Evolutionary conservation across 371 early-diverging fungal genomes (phyloP).

Genomic region (Mucor saturninus): DNA sequence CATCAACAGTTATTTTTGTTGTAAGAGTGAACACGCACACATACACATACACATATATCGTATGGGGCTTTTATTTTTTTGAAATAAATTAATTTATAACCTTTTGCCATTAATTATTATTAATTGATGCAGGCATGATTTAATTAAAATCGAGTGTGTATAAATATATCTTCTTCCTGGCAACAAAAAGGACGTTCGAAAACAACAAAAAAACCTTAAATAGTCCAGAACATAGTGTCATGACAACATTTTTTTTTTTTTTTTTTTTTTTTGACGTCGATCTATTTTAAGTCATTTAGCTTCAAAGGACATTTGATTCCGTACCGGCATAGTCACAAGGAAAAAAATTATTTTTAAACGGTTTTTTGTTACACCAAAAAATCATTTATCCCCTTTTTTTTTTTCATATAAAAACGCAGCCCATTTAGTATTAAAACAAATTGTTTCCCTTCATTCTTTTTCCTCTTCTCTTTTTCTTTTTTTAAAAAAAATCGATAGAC

Average conservation of each 20-base stretch:
- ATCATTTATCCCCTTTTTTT: slow-evolving; percentile 11
- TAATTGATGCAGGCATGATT: slow-evolving; percentile 6
- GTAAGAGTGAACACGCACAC: background rate
- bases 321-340: background rate
- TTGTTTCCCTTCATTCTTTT: slow-evolving; percentile 7
- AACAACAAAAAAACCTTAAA: no score
- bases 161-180: background rate
- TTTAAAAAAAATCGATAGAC: slow-evolving; percentile 1
- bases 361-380: background rate
- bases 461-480: slow-evolving; percentile 5
- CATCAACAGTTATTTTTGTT: background rate
- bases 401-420: slow-evolving; percentile 11
- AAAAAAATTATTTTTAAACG: slow-evolving; percentile 1
- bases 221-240: no score
- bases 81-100: background rate
- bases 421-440: background rate
- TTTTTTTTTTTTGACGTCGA: slow-evolving; percentile 1
- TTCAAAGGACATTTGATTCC: no score
- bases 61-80: no score
- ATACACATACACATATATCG: no score
- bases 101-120: slow-evolving; percentile 2
- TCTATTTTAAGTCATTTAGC: slow-evolving; percentile 1
- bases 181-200: slow-evolving; percentile 1
- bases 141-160: background rate
- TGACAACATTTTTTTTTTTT: no score